A percentile compares a stretch with the other conserved stretches of the same genome.
These are phyloP conservation scores for Euptelea pleiosperma DNA, from an alignment of 164 flowering plant species.

Conservation along the genomic window DNA sequence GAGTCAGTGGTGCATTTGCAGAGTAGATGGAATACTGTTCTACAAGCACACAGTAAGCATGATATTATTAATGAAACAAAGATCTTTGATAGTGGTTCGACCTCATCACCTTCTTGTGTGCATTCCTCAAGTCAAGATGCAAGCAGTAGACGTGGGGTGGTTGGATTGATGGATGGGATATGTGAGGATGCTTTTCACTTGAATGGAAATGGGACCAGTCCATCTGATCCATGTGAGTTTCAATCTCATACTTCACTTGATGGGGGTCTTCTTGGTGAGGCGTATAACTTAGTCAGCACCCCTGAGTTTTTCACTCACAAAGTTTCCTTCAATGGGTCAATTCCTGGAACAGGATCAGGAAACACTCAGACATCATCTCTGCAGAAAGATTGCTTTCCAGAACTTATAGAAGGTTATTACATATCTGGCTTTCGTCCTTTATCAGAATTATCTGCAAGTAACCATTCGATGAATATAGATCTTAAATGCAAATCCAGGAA, in stretches of 20 bases:
- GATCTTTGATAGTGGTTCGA: constrained; percentile 14
- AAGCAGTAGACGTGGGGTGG: constrained; percentile 16
- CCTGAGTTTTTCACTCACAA: constrained; percentile 24
- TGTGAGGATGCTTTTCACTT: constrained; percentile 77
- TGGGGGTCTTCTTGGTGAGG: constrained; percentile 31
- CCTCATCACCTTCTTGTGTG: constrained; percentile 27
- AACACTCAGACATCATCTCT: constrained; percentile 31
- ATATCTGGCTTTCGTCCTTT: constrained; percentile 49
- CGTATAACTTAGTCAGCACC: constrained; percentile 13
- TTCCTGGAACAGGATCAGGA: constrained; percentile 25
- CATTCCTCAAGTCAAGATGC: constrained; percentile 18
- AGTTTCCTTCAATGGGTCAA: constrained; percentile 22
- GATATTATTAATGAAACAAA: constrained; percentile 21
- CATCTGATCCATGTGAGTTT: constrained; percentile 26
- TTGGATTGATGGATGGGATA: constrained; percentile 81
- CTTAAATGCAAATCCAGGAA: constrained; percentile 21
- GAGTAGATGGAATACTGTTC: constrained; percentile 72
- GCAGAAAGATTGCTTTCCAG: constrained; percentile 37
- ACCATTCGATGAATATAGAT: constrained; percentile 20
- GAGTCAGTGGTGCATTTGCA: constrained; percentile 84
- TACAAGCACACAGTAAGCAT: constrained; percentile 37
- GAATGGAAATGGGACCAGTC: constrained; percentile 22
- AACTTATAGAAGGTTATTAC: constrained; percentile 76
- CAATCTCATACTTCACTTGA: constrained; percentile 23
- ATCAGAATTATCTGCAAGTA: constrained; percentile 36